These are phyloP conservation scores for Barnettozyma siamensis DNA, from an alignment of 805 yeast species.

Conservation along the genomic window DNA sequence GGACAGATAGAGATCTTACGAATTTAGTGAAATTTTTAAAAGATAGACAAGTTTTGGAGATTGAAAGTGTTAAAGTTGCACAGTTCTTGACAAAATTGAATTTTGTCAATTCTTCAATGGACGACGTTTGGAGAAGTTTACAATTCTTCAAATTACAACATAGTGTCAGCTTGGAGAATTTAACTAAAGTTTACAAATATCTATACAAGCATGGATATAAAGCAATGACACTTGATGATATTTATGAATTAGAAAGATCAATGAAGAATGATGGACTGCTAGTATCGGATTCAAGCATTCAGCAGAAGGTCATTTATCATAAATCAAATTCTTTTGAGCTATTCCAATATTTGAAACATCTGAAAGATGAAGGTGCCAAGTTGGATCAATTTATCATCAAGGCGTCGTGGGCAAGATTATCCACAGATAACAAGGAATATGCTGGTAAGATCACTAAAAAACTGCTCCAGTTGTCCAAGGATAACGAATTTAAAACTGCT, in stretches of 20 bases:
- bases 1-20: slow-evolving; percentile 1
- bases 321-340: neutral
- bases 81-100: slow-evolving; percentile 6
- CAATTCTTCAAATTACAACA: neutral
- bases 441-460: neutral
- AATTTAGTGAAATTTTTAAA: slow-evolving; percentile 6
- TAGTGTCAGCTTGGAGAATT: slow-evolving; percentile 4
- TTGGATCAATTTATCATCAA: slow-evolving; percentile 6
- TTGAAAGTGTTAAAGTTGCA: slow-evolving; percentile 9
- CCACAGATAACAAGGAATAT: slow-evolving; percentile 1
- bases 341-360: neutral
- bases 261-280: slow-evolving; percentile 10
- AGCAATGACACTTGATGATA: slow-evolving; percentile 10
- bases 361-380: neutral
- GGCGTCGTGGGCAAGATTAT: slow-evolving; percentile 7
- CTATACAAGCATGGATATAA: slow-evolving; percentile 8
- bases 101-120: slow-evolving; percentile 5
- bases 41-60: slow-evolving; percentile 7
- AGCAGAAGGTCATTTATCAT: slow-evolving; percentile 8
- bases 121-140: neutral
- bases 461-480: neutral
- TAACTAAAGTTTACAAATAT: slow-evolving; percentile 8
- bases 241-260: slow-evolving; percentile 6
- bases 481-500: neutral
- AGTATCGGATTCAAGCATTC: neutral